A percentile compares a stretch with the other conserved stretches of the same genome.
phyloP scores from a whole-genome alignment of 805 yeast genomes.

The Ogataea methylovora region DNA sequence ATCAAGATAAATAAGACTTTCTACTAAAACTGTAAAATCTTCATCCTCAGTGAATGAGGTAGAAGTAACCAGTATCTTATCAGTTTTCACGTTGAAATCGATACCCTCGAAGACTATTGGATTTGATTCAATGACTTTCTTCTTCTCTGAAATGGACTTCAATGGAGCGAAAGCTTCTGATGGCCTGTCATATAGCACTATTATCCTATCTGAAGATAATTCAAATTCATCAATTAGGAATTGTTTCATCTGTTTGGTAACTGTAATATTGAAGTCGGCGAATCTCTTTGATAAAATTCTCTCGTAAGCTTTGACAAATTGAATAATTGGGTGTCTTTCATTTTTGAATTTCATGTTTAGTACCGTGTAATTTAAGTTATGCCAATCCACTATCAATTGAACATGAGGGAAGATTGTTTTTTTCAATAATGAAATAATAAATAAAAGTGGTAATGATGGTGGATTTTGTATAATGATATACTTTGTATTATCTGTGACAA shows the following conservation, averaged over 20 bases:
- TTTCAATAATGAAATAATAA: conserved; percentile 51
- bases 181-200: conserved; percentile 84
- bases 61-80: conserved; percentile 67
- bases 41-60: conserved; percentile 97
- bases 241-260: conserved; percentile 64
- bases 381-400: conserved; percentile 87
- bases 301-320: conserved; percentile 57
- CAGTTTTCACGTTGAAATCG: conserved; percentile 21
- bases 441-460: conserved; percentile 79
- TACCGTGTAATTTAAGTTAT: conserved; percentile 83
- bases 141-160: conserved; percentile 16
- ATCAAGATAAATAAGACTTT: conserved; percentile 61
- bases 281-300: conserved; percentile 43
- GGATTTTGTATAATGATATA: conserved; percentile 83
- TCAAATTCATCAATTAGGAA: conserved; percentile 52
- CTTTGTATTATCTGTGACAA: conserved; percentile 53
- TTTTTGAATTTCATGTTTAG: conserved; percentile 55
- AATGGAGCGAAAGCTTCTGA: conserved; percentile 57
- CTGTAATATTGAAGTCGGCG: conserved; percentile 73
- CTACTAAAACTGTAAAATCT: conserved; percentile 63
- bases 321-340: conserved; percentile 54
- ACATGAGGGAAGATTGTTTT: conserved; percentile 38
- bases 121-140: conserved; percentile 27
- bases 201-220: conserved; percentile 37
- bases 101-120: conserved; percentile 22